A percentile compares a stretch with the other conserved stretches of the same genome.
These are phyloP conservation scores for Yamadazyma membranifaciens DNA, from an alignment of 1,139 yeast genomes.

Conservation along the genomic window DNA sequence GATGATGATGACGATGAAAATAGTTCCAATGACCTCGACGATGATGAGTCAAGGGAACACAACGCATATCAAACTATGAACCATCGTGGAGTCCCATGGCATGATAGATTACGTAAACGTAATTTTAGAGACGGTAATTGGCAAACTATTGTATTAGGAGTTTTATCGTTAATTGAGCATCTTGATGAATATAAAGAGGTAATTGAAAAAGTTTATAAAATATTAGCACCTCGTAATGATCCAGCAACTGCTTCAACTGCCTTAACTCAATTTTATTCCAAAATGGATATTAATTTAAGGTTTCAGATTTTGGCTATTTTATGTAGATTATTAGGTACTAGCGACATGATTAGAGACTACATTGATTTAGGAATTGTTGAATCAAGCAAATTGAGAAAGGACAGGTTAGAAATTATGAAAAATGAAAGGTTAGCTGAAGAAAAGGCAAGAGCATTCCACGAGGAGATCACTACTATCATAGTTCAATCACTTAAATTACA, in stretches of 20 bases:
- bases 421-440: slow-evolving; percentile 57
- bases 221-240: slow-evolving; percentile 56
- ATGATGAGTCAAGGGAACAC: slow-evolving; percentile 30
- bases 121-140: slow-evolving; percentile 83
- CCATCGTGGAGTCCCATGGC: slow-evolving; percentile 69
- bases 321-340: slow-evolving; percentile 55
- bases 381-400: slow-evolving; percentile 61
- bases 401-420: slow-evolving; percentile 63
- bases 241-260: slow-evolving; percentile 52
- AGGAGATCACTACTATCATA: slow-evolving; percentile 12
- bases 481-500: slow-evolving; percentile 1
- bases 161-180: slow-evolving; percentile 60
- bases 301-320: slow-evolving; percentile 55
- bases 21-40: slow-evolving; percentile 13
- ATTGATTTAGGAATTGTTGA: slow-evolving; percentile 71
- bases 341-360: slow-evolving; percentile 58
- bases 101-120: slow-evolving; percentile 70
- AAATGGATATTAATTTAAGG: slow-evolving; percentile 48
- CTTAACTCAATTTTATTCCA: slow-evolving; percentile 46
- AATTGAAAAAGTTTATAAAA: slow-evolving; percentile 46
- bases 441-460: slow-evolving; percentile 46
- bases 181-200: slow-evolving; percentile 51
- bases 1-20: slow-evolving; percentile 28
- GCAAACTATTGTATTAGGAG: slow-evolving; percentile 75
- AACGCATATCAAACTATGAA: slow-evolving; percentile 58